Evolutionary conservation across 2,329 filamentous ascomycete species (phyloP), one percentile per base, ranked within the genome.

Genomic region (Macrophomina phaseolina): DNA sequence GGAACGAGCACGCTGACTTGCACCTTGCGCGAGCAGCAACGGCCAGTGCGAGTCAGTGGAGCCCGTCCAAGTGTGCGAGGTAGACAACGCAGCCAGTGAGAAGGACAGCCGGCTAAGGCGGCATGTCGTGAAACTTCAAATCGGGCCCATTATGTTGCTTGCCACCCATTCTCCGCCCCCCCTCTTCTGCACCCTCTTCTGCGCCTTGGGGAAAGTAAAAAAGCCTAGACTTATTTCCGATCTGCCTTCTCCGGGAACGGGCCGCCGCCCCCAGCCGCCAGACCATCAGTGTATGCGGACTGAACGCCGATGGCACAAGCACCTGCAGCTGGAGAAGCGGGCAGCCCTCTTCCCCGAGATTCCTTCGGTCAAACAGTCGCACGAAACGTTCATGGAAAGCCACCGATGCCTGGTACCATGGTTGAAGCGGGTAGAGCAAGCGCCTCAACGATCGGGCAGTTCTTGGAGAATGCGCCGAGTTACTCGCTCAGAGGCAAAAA

Each of bases 111-210:
- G 49, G 49, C 8, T 53, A 14, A 7, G 48, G 36, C 61, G 46
- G 61, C 48, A 64, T 34, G 38, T 62, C 58, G 45, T 62, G 58
- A 62, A 62, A 62, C 58, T 16, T 38, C 42, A 36, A 18, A 23
- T 49, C 56, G 56, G 42, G 42, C 45, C n/a, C 58, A 28, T 49
- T 49, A 28, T 48, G 28, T 40, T 60, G 55, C 38, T 45, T 45
- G 53, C 53, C 53, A 42, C 53, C n/a, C 32, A 32, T 48, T 30
- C 23, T 28, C 28, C 28, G 36, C 53, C 38, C n/a, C 36, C 7
- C n/a, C 18, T 36, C 42, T 23, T 14, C 28, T 36, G 18, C 18
- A 40, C 30, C 40, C 53, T 23, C 23, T 23, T 23, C 23, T 23
- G 23, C 23, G 23, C 23, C 3, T 23, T 23, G 23, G 23, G 23